phyloP scores from a whole-genome alignment of 108 stramenopile species.

The Fistulifera pelliculosa region DNA sequence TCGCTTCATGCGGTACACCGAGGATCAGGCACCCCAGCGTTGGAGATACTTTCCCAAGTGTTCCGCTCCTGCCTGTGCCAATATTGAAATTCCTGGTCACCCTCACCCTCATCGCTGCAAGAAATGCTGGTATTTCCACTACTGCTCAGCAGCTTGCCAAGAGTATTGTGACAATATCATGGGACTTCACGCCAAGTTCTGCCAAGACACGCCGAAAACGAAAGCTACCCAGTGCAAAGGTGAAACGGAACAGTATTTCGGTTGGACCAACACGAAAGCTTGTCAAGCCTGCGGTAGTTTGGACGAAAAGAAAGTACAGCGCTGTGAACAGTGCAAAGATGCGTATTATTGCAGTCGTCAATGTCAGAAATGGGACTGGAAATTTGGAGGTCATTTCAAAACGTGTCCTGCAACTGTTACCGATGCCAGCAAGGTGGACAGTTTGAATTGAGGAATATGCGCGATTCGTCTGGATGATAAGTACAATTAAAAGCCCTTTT shows the following conservation, averaged over 20 bases:
- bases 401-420: not conserved
- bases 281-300: slow-evolving; percentile 20
- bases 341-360: slow-evolving; percentile 22
- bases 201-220: slow-evolving; percentile 16
- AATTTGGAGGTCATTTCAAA: slow-evolving; percentile 13
- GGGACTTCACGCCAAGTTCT: slow-evolving; percentile 17
- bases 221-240: slow-evolving; percentile 17
- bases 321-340: slow-evolving; percentile 19
- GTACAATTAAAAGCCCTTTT: too few relatives aligned
- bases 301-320: slow-evolving; percentile 6
- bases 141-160: slow-evolving; percentile 26
- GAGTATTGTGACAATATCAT: slow-evolving; percentile 21
- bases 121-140: slow-evolving; percentile 38
- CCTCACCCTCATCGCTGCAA: slow-evolving; percentile 34
- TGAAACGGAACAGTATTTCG: slow-evolving; percentile 27
- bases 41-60: slow-evolving; percentile 36
- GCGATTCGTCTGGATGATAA: too few relatives aligned
- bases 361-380: slow-evolving; percentile 31
- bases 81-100: slow-evolving; percentile 22
- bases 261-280: not conserved
- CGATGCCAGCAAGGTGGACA: too few relatives aligned
- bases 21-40: slow-evolving; percentile 22
- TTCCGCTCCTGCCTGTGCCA: slow-evolving; percentile 15
- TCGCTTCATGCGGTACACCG: slow-evolving; percentile 8
- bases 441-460: too few relatives aligned